Conservation (phyloP, 164 flowering plant species). For the Santalum album region DNA sequence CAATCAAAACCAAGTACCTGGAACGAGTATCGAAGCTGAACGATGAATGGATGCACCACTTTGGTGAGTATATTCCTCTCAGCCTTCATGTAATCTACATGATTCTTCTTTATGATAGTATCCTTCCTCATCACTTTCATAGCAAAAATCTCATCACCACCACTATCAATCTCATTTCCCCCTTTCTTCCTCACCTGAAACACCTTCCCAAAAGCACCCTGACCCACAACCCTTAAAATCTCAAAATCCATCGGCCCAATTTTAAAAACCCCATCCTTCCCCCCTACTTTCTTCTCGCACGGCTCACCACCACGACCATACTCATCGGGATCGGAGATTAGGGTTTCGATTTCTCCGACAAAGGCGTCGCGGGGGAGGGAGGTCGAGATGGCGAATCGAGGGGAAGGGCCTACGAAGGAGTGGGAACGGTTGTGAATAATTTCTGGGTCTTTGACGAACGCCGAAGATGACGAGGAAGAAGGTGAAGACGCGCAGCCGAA, state of each 20-base stretch:
- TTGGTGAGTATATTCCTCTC: conserved; percentile 95
- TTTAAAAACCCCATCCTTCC: conserved; percentile 13
- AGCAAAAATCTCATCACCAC: conserved; percentile 61
- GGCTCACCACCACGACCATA: not conserved
- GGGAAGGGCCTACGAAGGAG: conserved; percentile 68
- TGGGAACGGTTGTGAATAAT: conserved; percentile 56
- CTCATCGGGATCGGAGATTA: conserved; percentile 14
- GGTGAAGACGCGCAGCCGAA: conserved; percentile 14
- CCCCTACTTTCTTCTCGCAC: conserved; percentile 3
- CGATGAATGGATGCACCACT: conserved; percentile 85
- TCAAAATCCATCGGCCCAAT: conserved; percentile 69
- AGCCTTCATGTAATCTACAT: conserved; percentile 90
- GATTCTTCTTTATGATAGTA: conserved; percentile 76
- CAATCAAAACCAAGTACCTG: conserved; percentile 55
- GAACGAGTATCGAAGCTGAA: conserved; percentile 83
- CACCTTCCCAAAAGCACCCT: conserved; percentile 85
- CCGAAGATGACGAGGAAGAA: conserved; percentile 9
- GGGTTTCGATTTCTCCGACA: conserved; percentile 14
- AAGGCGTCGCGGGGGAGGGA: conserved; percentile 9
- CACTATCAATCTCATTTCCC: conserved; percentile 7
- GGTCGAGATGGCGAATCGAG: conserved; percentile 26
- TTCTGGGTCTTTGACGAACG: conserved; percentile 30
- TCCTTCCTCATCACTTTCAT: conserved; percentile 98
- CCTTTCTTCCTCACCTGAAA: conserved; percentile 63
- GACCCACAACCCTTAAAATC: conserved; percentile 71